Conservation (phyloP, 176 grass and related monocot species). For the Triticum aestivum region DNA sequence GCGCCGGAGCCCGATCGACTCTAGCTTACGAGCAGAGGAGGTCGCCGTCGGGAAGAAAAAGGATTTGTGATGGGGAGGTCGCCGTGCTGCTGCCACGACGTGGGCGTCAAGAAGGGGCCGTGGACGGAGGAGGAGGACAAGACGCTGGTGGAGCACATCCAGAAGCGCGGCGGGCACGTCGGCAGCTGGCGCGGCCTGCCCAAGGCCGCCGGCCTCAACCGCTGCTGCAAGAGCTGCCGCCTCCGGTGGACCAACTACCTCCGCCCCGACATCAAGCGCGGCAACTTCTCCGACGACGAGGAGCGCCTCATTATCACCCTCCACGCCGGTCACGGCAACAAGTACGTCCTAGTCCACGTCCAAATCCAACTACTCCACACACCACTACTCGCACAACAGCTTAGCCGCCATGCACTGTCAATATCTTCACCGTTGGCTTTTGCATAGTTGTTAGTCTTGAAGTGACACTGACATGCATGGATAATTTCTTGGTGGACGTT, state of each 20-base stretch:
- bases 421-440: no score
- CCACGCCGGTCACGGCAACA: conserved; percentile 71
- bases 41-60: no score
- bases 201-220: conserved; percentile 57
- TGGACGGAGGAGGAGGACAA: conserved; percentile 80
- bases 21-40: no score
- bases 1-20: no score
- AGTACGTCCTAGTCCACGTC: conserved; percentile 28
- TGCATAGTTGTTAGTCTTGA: no score
- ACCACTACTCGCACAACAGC: no score
- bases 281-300: conserved; percentile 70
- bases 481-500: no score
- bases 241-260: conserved; percentile 95
- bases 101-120: conserved; percentile 53
- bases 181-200: conserved; percentile 66
- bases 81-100: conserved; percentile 65
- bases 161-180: conserved; percentile 43
- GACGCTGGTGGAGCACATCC: conserved; percentile 51
- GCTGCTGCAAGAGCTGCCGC: conserved; percentile 92
- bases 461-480: no score
- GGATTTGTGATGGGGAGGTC: conserved; percentile 46
- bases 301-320: conserved; percentile 63
- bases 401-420: background rate
- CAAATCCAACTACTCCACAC: background rate
- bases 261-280: conserved; percentile 80